phyloP scores from a whole-genome alignment of 2,329 filamentous ascomycete genomes.

The Thelonectria olida region DNA sequence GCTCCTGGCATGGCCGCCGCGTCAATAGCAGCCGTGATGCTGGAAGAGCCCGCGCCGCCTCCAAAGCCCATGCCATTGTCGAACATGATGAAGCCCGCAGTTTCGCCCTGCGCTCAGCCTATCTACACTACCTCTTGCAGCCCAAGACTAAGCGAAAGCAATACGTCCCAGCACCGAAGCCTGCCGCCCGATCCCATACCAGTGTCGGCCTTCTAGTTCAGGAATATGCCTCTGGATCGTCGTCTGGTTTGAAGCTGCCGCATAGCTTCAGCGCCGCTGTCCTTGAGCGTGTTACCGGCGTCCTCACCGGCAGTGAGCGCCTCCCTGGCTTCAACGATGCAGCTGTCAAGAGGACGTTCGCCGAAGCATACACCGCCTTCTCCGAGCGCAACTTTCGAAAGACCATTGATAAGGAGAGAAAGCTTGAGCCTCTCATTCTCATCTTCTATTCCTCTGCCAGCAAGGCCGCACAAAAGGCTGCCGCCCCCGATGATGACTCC shows the following conservation, averaged over 20 bases:
- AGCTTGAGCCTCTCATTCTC: conserved; percentile 90
- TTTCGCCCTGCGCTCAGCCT: conserved; percentile 89
- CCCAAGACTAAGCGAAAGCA: conserved; percentile 90
- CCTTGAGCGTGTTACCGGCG: conserved; percentile 80
- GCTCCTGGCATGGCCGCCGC: conserved; percentile 57
- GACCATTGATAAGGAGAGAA: conserved; percentile 91
- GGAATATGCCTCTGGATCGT: conserved; percentile 73
- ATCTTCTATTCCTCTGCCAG: conserved; percentile 97
- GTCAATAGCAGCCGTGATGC: conserved; percentile 54
- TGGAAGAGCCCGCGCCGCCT: conserved; percentile 54
- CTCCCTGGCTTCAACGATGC: conserved; percentile 90
- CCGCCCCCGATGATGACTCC: conserved; percentile 80
- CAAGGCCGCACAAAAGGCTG: conserved; percentile 80
- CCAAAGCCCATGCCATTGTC: conserved; percentile 59
- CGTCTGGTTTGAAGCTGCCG: conserved; percentile 64
- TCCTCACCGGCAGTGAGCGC: conserved; percentile 82
- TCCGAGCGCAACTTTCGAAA: conserved; percentile 89
- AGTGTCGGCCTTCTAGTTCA: conserved; percentile 88
- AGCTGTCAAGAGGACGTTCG: conserved; percentile 93
- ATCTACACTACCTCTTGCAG: conserved; percentile 91
- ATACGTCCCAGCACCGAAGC: conserved; percentile 76
- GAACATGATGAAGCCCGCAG: conserved; percentile 86
- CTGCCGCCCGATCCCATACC: conserved; percentile 70
- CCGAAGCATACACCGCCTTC: conserved; percentile 91
- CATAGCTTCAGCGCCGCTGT: conserved; percentile 62